Conservation (phyloP, 2,329 filamentous ascomycete species). For the Ophiostoma sp. region DNA sequence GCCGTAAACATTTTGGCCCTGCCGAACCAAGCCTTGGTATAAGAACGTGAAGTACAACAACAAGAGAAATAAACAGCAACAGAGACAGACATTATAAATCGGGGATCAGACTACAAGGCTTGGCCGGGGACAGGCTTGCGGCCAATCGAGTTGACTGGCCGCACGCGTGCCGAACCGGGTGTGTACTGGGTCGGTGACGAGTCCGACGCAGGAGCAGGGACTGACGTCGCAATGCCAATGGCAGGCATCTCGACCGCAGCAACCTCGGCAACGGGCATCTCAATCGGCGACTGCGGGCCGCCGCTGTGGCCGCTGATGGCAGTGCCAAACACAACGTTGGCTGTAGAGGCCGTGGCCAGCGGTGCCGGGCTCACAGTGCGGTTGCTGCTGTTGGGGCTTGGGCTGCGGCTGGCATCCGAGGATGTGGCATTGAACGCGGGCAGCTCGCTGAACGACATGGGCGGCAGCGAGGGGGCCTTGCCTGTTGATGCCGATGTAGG, state of each 20-base stretch:
- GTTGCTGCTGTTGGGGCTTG: conserved; percentile 14
- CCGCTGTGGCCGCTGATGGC: neutral
- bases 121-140: conserved; percentile 55
- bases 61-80: neutral
- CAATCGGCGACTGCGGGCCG: conserved; percentile 30
- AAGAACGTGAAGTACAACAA: conserved; percentile 10
- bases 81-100: neutral
- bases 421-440: neutral
- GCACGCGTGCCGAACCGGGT: conserved; percentile 29
- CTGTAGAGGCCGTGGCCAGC: conserved; percentile 33
- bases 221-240: conserved; percentile 47
- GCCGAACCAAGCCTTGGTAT: conserved; percentile 16
- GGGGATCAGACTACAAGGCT: conserved; percentile 38
- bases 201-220: conserved; percentile 31
- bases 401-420: conserved; percentile 13
- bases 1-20: conserved; percentile 1
- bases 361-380: conserved; percentile 27
- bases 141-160: conserved; percentile 39
- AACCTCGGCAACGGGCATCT: neutral
- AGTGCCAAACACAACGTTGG: conserved; percentile 32
- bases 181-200: conserved; percentile 42
- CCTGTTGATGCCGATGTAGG: neutral
- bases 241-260: conserved; percentile 39
- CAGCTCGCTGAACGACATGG: conserved; percentile 16
- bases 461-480: conserved; percentile 15